Conservation (phyloP, 345 rosid genomes). For the Geranium rotundifolium region DNA sequence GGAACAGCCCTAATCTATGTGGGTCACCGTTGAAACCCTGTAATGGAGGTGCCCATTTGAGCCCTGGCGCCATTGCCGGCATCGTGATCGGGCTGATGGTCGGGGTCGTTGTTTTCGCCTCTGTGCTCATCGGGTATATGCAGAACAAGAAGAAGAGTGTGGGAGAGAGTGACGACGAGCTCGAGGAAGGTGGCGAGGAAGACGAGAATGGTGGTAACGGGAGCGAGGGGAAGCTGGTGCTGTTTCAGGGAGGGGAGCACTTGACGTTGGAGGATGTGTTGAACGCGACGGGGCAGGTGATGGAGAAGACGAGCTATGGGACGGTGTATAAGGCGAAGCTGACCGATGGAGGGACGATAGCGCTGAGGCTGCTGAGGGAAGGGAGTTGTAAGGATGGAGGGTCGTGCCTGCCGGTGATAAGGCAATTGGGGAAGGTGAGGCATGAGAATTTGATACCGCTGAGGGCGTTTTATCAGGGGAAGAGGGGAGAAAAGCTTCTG, state of each 20-base stretch:
- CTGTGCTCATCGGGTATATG: constrained; percentile 70
- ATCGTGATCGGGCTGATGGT: constrained; percentile 88
- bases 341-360: constrained; percentile 85
- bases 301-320: constrained; percentile 92
- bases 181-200: constrained; percentile 62
- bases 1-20: constrained; percentile 74
- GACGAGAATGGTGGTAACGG: constrained; percentile 25
- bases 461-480: constrained; percentile 96
- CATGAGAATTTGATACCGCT: constrained; percentile 86
- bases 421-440: constrained; percentile 68
- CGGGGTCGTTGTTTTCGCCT: constrained; percentile 75
- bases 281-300: constrained; percentile 94
- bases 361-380: constrained; percentile 86
- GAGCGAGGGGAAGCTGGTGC: constrained; percentile 73
- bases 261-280: constrained; percentile 82
- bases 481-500: constrained; percentile 94
- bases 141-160: constrained; percentile 69
- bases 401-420: constrained; percentile 62
- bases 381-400: constrained; percentile 82
- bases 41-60: constrained; percentile 46
- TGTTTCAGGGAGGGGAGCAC: constrained; percentile 97
- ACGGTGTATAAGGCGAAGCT: constrained; percentile 95
- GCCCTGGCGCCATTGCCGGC: constrained; percentile 88
- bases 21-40: constrained; percentile 71
- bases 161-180: constrained; percentile 60